Evolutionary conservation across 2,329 filamentous ascomycete species (phyloP).

Genomic region (Mycosphaerella sp.): DNA sequence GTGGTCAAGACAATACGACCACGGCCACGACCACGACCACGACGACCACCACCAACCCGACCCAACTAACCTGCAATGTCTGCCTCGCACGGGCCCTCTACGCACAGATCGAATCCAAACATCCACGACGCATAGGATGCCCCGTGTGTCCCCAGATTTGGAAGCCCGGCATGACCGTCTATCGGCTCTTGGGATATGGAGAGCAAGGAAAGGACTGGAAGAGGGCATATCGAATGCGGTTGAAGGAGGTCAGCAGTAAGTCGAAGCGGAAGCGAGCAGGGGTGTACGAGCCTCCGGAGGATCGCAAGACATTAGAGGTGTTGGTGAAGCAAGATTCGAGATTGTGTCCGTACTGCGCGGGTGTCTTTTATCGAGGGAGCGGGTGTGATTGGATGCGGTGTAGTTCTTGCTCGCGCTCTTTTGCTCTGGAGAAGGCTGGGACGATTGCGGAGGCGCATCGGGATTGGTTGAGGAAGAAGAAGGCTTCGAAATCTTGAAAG

Average conservation of each 20-base stretch:
- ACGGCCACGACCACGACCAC: too few species aligned
- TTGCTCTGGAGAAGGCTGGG: neutral
- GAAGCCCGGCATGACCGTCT: neutral
- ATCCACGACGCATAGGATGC: neutral
- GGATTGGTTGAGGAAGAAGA: neutral
- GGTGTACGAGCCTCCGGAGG: neutral
- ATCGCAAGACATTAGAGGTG: neutral
- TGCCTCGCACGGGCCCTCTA: neutral
- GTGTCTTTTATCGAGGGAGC: neutral
- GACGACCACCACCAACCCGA: too few species aligned
- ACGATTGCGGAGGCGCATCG: neutral
- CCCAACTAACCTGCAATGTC: neutral
- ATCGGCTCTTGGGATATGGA: neutral
- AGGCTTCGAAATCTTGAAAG: too few species aligned
- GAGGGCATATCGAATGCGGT: neutral
- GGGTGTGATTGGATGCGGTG: neutral
- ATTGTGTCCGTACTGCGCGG: neutral
- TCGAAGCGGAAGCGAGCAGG: neutral
- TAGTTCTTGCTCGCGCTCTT: neutral
- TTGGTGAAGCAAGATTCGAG: neutral
- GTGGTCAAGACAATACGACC: too few species aligned
- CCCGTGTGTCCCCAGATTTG: neutral
- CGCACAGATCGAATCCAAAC: neutral
- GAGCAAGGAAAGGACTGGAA: neutral
- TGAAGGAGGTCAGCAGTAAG: neutral